Evolutionary conservation across 2,329 filamentous ascomycete species (phyloP).

Genomic region (Blumeriella jaapii): DNA sequence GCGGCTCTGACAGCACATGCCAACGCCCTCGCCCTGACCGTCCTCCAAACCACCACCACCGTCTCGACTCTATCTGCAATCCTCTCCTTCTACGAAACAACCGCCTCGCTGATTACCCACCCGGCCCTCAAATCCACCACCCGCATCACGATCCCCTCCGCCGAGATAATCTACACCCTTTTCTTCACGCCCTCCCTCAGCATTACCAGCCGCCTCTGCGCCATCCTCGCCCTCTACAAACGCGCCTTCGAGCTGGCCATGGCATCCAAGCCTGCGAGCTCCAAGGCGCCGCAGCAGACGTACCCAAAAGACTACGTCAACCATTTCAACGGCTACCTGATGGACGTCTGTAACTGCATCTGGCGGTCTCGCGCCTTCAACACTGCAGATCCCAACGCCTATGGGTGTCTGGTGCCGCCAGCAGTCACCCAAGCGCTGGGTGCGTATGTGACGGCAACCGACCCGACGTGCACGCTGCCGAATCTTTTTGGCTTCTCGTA

Average conservation of each 20-base stretch:
- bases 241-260: constrained; percentile 57
- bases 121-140: constrained; percentile 40
- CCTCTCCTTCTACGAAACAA: constrained; percentile 58
- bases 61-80: constrained; percentile 41
- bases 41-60: constrained; percentile 42
- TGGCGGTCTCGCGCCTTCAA: constrained; percentile 68
- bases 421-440: constrained; percentile 36
- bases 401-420: constrained; percentile 39
- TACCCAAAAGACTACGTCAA: constrained; percentile 52
- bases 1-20: constrained; percentile 36
- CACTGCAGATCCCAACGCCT: constrained; percentile 46
- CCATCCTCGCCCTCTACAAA: constrained; percentile 62
- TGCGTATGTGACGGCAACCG: constrained; percentile 38
- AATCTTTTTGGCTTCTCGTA: constrained; percentile 47
- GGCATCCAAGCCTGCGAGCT: constrained; percentile 29
- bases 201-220: constrained; percentile 56
- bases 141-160: constrained; percentile 56
- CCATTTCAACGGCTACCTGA: constrained; percentile 71
- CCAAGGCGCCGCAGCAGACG: constrained; percentile 18
- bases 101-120: constrained; percentile 44
- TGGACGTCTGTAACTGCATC: constrained; percentile 76
- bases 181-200: constrained; percentile 53
- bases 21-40: constrained; percentile 44
- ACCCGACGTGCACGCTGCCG: constrained; percentile 35
- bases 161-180: constrained; percentile 57